phyloP scores from a whole-genome alignment of 352 stramenopile genomes.

The Globisporangium solare region DNA sequence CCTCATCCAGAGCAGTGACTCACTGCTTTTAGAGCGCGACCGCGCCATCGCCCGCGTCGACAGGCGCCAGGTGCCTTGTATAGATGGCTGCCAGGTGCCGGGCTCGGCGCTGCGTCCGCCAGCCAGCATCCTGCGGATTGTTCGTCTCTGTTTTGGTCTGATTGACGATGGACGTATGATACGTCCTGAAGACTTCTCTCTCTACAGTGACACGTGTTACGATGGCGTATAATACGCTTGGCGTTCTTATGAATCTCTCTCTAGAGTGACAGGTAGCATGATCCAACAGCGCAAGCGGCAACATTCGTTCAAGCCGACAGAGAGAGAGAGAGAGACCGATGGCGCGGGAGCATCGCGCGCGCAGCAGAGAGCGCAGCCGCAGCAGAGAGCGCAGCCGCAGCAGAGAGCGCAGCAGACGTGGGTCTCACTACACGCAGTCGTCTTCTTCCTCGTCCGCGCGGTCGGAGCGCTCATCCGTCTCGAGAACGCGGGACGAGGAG shows the following conservation, averaged over 20 bases:
- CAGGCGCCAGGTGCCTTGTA: neutral
- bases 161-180: neutral
- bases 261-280: neutral
- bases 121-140: neutral
- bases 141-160: neutral
- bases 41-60: neutral
- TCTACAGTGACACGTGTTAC: no score
- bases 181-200: no score
- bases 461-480: slow-evolving; percentile 1
- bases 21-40: neutral
- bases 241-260: neutral
- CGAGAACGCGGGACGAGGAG: slow-evolving; percentile 5
- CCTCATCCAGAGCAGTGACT: neutral
- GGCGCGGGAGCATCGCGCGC: slow-evolving; percentile 18
- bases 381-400: slow-evolving; percentile 5
- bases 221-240: no score
- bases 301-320: neutral
- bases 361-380: slow-evolving; percentile 15
- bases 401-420: slow-evolving; percentile 3
- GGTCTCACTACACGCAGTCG: slow-evolving; percentile 8
- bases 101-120: neutral
- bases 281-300: no score
- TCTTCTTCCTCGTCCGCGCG: neutral
- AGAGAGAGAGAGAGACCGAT: slow-evolving; percentile 8
- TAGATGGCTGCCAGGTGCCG: neutral